phyloP scores from a whole-genome alignment of 2,329 filamentous ascomycete species.

The Diaporthe vaccinii region DNA sequence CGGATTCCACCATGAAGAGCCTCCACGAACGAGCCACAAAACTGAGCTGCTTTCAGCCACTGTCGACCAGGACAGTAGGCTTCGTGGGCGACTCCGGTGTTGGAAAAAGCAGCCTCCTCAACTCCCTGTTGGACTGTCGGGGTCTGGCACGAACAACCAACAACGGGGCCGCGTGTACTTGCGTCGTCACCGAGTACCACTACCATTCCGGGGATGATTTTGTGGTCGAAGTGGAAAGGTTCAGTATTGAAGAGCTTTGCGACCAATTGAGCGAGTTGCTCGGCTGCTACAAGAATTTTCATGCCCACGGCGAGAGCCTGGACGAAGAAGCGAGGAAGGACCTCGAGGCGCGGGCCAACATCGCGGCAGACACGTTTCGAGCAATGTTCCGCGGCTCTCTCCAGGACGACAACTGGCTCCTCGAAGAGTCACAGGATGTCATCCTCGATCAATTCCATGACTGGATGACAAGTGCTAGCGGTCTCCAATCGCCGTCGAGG shows the following conservation, averaged over 20 bases:
- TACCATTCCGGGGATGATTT: conserved; percentile 52
- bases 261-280: conserved; percentile 54
- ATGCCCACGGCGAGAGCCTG: conserved; percentile 44
- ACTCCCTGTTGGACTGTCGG: conserved; percentile 59
- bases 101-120: conserved; percentile 64
- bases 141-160: conserved; percentile 59
- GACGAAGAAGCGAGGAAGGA: conserved; percentile 23
- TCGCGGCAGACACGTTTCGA: conserved; percentile 54
- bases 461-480: not conserved
- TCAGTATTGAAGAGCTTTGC: conserved; percentile 49
- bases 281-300: conserved; percentile 52
- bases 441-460: not conserved
- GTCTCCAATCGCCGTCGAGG: not conserved
- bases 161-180: conserved; percentile 61
- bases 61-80: conserved; percentile 57
- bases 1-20: conserved; percentile 54
- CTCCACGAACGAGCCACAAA: conserved; percentile 51
- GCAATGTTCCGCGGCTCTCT: conserved; percentile 53
- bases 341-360: conserved; percentile 47
- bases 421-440: conserved; percentile 23
- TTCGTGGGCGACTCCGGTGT: conserved; percentile 64
- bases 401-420: conserved; percentile 43
- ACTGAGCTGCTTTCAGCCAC: conserved; percentile 54
- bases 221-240: conserved; percentile 52
- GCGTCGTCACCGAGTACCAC: conserved; percentile 61